A percentile compares a stretch with the other conserved stretches of the same genome.
These are phyloP conservation scores for Xylona heveae DNA, from an alignment of 495 filamentous ascomycete genomes.

Conservation along the genomic window DNA sequence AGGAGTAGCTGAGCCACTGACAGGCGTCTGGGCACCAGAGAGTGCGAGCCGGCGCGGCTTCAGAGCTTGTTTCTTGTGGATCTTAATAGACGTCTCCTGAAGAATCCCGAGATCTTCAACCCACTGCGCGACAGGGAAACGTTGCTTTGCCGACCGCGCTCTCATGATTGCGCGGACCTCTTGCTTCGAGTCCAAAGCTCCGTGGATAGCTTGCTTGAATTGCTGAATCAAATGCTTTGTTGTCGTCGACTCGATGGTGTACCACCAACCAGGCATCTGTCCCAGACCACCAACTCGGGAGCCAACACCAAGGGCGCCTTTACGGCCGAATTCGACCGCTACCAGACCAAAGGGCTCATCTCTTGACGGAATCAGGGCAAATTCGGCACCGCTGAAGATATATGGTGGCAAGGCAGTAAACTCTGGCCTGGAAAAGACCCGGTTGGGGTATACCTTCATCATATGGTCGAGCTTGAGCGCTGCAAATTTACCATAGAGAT, in stretches of 20 bases:
- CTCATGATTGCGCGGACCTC: conserved; percentile 43
- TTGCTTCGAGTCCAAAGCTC: conserved; percentile 36
- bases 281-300: conserved; percentile 45
- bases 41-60: no score
- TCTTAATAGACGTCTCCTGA: conserved; percentile 14
- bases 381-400: conserved; percentile 59
- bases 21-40: no score
- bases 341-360: conserved; percentile 63
- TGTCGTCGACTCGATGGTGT: conserved; percentile 43
- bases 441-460: conserved; percentile 51
- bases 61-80: conserved; percentile 3
- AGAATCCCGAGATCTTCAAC: conserved; percentile 16
- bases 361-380: conserved; percentile 61
- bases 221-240: conserved; percentile 47
- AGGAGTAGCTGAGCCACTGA: no score
- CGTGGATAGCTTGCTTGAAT: conserved; percentile 45
- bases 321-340: conserved; percentile 57
- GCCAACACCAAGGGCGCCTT: conserved; percentile 57
- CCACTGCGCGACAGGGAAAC: conserved; percentile 37
- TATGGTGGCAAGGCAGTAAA: conserved; percentile 52
- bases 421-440: conserved; percentile 55
- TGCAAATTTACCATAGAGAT: conserved; percentile 58
- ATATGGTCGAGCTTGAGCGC: conserved; percentile 47
- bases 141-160: conserved; percentile 50
- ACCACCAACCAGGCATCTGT: conserved; percentile 60